phyloP scores from a whole-genome alignment of 2,329 filamentous ascomycete genomes.

The Aureobasidium sp. region DNA sequence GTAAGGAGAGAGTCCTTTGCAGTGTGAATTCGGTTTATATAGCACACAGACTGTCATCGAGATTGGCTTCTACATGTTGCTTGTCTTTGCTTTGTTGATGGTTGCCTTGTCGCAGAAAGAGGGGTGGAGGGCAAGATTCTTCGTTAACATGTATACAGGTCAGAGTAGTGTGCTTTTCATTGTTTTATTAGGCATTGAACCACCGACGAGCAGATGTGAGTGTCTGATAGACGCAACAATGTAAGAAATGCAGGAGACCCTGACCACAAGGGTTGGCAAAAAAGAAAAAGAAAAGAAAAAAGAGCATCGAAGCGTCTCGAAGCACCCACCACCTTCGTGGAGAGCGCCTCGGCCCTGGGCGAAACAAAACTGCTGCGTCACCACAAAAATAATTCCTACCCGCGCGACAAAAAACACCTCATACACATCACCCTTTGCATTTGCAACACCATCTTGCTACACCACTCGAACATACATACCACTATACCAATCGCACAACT shows the following conservation, averaged over 20 bases:
- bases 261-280: not conserved
- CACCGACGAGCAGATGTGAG: not conserved
- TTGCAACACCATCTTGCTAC: not conserved
- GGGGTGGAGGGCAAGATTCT: not conserved
- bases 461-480: not conserved
- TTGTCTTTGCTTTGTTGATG: no score
- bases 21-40: no score
- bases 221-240: not conserved
- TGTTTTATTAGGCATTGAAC: not conserved
- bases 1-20: no score
- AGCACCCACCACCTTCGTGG: slow-evolving; percentile 12
- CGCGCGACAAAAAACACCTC: not conserved
- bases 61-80: no score
- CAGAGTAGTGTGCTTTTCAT: no score
- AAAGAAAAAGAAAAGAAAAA: not conserved
- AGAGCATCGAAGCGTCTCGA: slow-evolving; percentile 17
- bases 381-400: slow-evolving; percentile 8
- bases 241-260: not conserved
- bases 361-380: slow-evolving; percentile 6
- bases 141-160: not conserved
- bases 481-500: not conserved
- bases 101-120: no score
- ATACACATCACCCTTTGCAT: not conserved
- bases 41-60: no score
- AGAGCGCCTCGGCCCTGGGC: not conserved